phyloP scores from a whole-genome alignment of 139 green algal genomes.

The Micractinium sp. region DNA sequence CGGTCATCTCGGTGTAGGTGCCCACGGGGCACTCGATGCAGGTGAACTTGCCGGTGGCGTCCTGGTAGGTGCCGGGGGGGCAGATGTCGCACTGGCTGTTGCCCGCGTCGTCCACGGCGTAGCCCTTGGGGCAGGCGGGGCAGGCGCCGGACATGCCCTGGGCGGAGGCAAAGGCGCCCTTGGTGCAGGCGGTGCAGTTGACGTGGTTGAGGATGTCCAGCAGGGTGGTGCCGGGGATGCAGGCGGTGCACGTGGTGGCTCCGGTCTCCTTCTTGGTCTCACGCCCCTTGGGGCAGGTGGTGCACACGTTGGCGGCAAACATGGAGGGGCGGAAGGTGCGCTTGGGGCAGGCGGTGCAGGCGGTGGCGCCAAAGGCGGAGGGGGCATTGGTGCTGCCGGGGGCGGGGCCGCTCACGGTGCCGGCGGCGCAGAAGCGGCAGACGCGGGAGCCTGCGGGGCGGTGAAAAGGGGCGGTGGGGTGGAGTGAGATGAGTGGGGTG shows the following conservation, averaged over 20 bases:
- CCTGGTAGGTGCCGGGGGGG: neutral
- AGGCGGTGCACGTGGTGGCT: neutral
- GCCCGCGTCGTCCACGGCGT: neutral
- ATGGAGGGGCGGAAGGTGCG: conserved; percentile 18
- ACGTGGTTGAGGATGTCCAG: neutral
- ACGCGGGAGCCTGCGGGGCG: neutral
- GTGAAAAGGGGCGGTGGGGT: too few relatives aligned
- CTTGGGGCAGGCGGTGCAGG: neutral
- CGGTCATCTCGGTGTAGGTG: conserved; percentile 14
- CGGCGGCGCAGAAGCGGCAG: neutral
- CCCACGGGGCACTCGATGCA: conserved; percentile 1
- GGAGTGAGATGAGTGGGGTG: neutral
- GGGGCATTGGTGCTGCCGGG: neutral
- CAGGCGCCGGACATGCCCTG: neutral
- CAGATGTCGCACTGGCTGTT: neutral
- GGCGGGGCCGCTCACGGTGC: neutral
- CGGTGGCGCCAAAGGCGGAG: neutral
- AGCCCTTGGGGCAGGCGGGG: neutral
- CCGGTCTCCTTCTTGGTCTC: neutral
- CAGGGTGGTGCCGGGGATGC: neutral
- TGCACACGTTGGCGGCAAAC: neutral
- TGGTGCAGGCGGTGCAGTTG: neutral
- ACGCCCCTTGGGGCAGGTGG: neutral
- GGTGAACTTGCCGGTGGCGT: neutral
- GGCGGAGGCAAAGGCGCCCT: neutral